Base-by-base conservation (phyloP, 164 flowering plant genomes). In the Paratinospora sagittata region DNA sequence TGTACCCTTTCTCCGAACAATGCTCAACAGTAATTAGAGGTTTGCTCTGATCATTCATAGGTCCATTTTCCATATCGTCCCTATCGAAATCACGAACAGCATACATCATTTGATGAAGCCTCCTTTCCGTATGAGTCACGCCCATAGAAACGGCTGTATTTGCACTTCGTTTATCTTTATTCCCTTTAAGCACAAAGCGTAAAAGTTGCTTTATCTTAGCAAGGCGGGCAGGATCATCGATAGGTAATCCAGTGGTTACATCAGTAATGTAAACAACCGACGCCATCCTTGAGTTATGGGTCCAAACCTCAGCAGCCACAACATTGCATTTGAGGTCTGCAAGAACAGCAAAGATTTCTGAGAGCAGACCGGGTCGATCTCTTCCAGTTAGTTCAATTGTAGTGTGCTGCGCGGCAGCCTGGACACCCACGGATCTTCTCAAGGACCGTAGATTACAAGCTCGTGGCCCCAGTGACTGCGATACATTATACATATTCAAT, bases 31-130 rank as follows among this genome's bases (percentile, higher is more conserved):
- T 84, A 64, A 95, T 89, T 58, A 80, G 72, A 3, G 90, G 88
- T 71, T 80, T 88, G 41, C 74, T 79, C 55, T 78, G 77, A 26
- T 83, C 87, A 72, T 72, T 74, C 3, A 73, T 68, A 27, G 80
- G 69, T 6, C 75, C 75, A 77, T 39, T 63, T 57, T 78, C 80
- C 12, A 37, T 13, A 73, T 73, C 78, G 37, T 74, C 77, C 39
- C 63, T 45, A 69, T 88, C 97, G 70, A 84, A 92, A 79, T 95
- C 98, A 39, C 97, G 91, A 79, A 87, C 97, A 37, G 91, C 97
- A 74, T 87, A 91, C 97, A 95, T 91, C 88, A 95, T 82, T 67
- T 95, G 99, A 77, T 95, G 98, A 72, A 95, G 85, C 83, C 97
- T 83, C 79, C 98, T 84, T 41, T 87, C 86, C 2, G 85, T 88